phyloP scores from a whole-genome alignment of 2,329 filamentous ascomycete species.

The Cadophora malorum region DNA sequence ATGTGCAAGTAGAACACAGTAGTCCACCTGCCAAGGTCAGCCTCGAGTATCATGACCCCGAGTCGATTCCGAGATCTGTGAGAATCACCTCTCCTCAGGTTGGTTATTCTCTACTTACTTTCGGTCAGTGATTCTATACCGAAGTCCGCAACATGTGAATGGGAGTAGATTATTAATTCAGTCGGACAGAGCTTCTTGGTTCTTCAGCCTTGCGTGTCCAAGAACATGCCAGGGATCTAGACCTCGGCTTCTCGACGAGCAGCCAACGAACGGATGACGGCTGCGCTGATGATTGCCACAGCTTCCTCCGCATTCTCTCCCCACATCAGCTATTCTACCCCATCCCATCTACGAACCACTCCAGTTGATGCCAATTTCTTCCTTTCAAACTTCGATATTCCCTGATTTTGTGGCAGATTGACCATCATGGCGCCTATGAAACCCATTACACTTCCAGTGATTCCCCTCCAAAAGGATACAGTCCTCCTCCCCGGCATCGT shows the following conservation, averaged over 20 bases:
- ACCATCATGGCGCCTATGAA: constrained; percentile 36
- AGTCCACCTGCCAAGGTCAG: not conserved
- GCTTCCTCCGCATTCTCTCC: constrained; percentile 18
- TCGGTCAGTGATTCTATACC: not conserved
- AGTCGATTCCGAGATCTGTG: not conserved
- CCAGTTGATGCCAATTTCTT: not conserved
- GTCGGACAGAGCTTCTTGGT: not conserved
- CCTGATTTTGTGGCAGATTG: not conserved
- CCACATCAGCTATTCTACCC: constrained; percentile 5
- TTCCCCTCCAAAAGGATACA: constrained; percentile 79
- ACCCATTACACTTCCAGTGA: constrained; percentile 66
- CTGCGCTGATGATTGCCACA: constrained; percentile 9
- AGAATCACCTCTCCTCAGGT: not conserved
- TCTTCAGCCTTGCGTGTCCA: constrained; percentile 3
- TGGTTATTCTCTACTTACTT: not conserved
- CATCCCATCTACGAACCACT: not conserved
- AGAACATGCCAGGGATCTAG: not conserved
- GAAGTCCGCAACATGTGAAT: not conserved
- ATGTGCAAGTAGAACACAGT: not conserved
- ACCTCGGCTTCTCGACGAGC: constrained; percentile 18
- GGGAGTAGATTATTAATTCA: not conserved
- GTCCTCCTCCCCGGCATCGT: constrained; percentile 88
- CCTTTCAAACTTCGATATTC: not conserved
- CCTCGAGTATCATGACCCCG: not conserved
- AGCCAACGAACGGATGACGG: not conserved